These are phyloP conservation scores for Torulaspora indica DNA, from an alignment of 805 yeast genomes.

Conservation along the genomic window DNA sequence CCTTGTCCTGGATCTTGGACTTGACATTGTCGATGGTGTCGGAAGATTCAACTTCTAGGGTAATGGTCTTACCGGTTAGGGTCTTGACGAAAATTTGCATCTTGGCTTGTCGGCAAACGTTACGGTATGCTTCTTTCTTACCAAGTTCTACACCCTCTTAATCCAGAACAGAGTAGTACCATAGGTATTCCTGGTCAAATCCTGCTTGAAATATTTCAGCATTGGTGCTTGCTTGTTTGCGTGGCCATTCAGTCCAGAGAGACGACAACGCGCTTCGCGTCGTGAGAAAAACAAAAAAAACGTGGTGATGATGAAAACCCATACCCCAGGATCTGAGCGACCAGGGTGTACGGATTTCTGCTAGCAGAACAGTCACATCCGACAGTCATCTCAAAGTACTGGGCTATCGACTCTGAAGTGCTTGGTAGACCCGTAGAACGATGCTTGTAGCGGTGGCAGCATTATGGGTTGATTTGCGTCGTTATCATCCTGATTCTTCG, in stretches of 20 bases:
- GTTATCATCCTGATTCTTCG: not conserved
- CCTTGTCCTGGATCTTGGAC: slow-evolving; percentile 94
- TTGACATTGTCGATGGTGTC: slow-evolving; percentile 97
- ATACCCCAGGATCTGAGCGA: no score
- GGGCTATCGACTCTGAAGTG: no score
- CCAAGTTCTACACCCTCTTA: slow-evolving; percentile 23
- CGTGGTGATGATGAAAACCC: slow-evolving; percentile 1
- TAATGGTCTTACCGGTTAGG: slow-evolving; percentile 98
- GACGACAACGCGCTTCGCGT: slow-evolving; percentile 9
- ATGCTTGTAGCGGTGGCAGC: no score
- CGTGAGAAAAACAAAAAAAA: slow-evolving; percentile 3
- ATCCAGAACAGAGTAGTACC: not conserved
- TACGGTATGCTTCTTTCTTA: slow-evolving; percentile 37
- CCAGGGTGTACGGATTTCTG: slow-evolving; percentile 1
- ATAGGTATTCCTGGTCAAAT: not conserved
- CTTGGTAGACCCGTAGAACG: no score
- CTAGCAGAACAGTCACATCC: not conserved
- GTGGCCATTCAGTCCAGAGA: no score
- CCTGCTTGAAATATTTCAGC: slow-evolving; percentile 2
- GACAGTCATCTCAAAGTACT: not conserved
- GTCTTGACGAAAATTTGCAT: slow-evolving; percentile 99
- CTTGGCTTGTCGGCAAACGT: slow-evolving; percentile 48
- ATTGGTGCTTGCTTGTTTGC: not conserved
- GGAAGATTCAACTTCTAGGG: slow-evolving; percentile 95
- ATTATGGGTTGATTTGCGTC: not conserved